Base-by-base conservation (phyloP, 495 filamentous ascomycete species). In the Coniosporium apollinis region DNA sequence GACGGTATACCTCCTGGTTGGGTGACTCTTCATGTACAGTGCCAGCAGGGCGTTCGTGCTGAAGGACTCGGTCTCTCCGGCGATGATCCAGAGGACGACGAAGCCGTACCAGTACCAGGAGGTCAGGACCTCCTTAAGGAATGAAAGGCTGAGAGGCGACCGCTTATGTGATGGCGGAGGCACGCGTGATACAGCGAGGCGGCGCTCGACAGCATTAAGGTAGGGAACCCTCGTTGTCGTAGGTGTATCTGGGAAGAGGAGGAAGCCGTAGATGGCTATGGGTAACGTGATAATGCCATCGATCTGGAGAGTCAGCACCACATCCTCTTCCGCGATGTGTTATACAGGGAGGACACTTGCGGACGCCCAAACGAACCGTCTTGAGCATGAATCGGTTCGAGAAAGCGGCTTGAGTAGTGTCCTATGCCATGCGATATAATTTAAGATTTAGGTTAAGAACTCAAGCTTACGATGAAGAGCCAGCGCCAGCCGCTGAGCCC, bases 401-500 rank as follows among this genome's bases (percentile, higher is more conserved):
- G n/a, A n/a, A n/a, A n/a, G n/a, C n/a, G n/a, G n/a, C n/a, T n/a
- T n/a, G n/a, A n/a, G n/a, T n/a, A n/a, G n/a, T n/a, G n/a, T n/a
- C n/a, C n/a, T n/a, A n/a, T n/a, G n/a, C n/a, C n/a, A n/a, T n/a
- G n/a, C n/a, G n/a, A n/a, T n/a, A n/a, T n/a, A n/a, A n/a, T n/a
- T n/a, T n/a, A n/a, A n/a, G n/a, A n/a, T n/a, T n/a, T n/a, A n/a
- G n/a, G n/a, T n/a, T n/a, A n/a, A n/a, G n/a, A n/a, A n/a, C n/a
- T n/a, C n/a, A 16, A 34, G 41, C 47, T 41, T 38, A 59, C 50
- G 28, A 79, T 65, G 39, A 79, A 81, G 13, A 79, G 45, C 76
- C 76, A 79, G 13, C 72, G 52, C 76, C 75, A 81, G 0, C 72
- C 76, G 0, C 53, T 47, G 0, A 77, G 49, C 0, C 70, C 71